Evolutionary conservation across 2,329 filamentous ascomycete species (phyloP).

Genomic region (Neonectria magnoliae): DNA sequence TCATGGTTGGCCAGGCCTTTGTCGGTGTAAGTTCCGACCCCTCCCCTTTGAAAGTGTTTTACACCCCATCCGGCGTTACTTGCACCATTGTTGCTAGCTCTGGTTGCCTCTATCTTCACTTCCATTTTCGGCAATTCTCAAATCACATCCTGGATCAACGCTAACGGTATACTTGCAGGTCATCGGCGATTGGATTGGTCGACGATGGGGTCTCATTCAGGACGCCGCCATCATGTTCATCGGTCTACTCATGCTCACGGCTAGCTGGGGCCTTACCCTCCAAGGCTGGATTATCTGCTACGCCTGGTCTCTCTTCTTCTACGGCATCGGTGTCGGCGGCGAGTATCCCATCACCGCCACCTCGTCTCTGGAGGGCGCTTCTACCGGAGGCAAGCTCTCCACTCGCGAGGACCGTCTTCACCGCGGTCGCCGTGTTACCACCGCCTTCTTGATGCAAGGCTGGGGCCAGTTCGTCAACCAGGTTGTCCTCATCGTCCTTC

Average conservation of each 20-base stretch:
- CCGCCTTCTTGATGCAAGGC: slow-evolving; percentile 97
- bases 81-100: slow-evolving; percentile 3
- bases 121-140: slow-evolving; percentile 15
- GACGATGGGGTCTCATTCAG: slow-evolving; percentile 95
- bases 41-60: background rate
- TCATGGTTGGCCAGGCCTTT: slow-evolving; percentile 90
- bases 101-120: slow-evolving; percentile 18
- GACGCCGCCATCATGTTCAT: slow-evolving; percentile 94
- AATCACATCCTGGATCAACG: slow-evolving; percentile 8
- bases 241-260: slow-evolving; percentile 90
- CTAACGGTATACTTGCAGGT: slow-evolving; percentile 49
- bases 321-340: slow-evolving; percentile 73
- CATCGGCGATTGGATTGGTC: slow-evolving; percentile 80
- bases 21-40: slow-evolving; percentile 72
- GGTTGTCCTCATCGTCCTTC: slow-evolving; percentile 83
- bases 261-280: slow-evolving; percentile 85
- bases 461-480: slow-evolving; percentile 98
- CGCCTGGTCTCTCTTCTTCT: slow-evolving; percentile 91
- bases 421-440: slow-evolving; percentile 94
- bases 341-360: slow-evolving; percentile 98
- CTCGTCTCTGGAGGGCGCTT: slow-evolving; percentile 90
- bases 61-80: background rate
- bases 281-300: slow-evolving; percentile 99
- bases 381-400: slow-evolving; percentile 85
- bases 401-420: slow-evolving; percentile 94